Evolutionary conservation across 2,329 filamentous ascomycete species (phyloP).

Genomic region (Emydomyces testavorans): DNA sequence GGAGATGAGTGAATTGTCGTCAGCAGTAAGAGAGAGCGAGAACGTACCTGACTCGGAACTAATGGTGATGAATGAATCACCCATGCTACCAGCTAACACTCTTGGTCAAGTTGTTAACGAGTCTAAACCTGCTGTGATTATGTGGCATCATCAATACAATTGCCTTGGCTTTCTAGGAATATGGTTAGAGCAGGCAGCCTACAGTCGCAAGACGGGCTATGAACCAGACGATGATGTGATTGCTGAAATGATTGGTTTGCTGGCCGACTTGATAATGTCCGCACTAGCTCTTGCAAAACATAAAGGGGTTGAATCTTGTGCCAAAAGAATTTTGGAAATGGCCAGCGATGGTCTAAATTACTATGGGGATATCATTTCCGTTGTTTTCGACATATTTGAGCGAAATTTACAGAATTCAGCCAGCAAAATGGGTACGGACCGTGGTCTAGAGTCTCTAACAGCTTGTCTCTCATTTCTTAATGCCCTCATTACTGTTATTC

Average conservation of each 20-base stretch:
- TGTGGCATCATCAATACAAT: conserved; percentile 66
- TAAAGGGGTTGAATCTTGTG: conserved; percentile 28
- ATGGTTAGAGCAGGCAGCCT: conserved; percentile 42
- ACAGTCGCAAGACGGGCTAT: conserved; percentile 40
- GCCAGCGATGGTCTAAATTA: conserved; percentile 40
- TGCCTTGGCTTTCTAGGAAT: conserved; percentile 68
- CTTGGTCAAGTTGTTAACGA: conserved; percentile 58
- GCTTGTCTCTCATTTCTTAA: conserved; percentile 72
- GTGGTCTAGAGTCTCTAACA: conserved; percentile 55
- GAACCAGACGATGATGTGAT: conserved; percentile 50
- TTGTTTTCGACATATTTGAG: conserved; percentile 80
- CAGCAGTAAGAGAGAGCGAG: conserved; percentile 5
- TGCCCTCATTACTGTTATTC: conserved; percentile 58
- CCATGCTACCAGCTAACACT: conserved; percentile 30
- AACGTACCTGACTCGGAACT: conserved; percentile 15
- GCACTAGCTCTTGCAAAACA: conserved; percentile 22
- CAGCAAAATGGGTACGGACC: conserved; percentile 50
- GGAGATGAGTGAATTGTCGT: conserved; percentile 33
- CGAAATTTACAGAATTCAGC: conserved; percentile 43
- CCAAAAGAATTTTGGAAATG: conserved; percentile 39
- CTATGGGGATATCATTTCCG: conserved; percentile 58
- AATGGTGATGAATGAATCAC: conserved; percentile 30
- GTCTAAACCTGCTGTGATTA: conserved; percentile 59
- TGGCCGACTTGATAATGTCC: conserved; percentile 56
- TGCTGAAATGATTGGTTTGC: conserved; percentile 60